Evolutionary conservation across 495 filamentous ascomycete genomes (phyloP).

Genomic region (Penicillium desertorum): DNA sequence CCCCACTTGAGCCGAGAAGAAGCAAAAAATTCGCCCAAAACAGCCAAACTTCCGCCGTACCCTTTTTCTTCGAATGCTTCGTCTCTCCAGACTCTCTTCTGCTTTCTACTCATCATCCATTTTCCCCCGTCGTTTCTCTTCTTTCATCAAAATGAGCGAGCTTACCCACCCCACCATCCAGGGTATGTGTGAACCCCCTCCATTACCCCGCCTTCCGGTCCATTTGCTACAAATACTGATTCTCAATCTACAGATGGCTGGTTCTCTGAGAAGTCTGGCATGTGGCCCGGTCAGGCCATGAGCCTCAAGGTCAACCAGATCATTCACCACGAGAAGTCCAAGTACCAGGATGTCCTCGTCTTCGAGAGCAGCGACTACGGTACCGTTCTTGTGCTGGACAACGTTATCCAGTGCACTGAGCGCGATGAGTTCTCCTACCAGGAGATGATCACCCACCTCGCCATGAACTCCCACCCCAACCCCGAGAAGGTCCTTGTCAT

Average conservation of each 20-base stretch:
- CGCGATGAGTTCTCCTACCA: conserved; percentile 99
- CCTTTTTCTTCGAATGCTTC: conserved; percentile 31
- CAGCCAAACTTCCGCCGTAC: conserved; percentile 33
- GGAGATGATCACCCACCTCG: conserved; percentile 99
- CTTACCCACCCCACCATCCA: conserved; percentile 61
- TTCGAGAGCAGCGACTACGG: conserved; percentile 97
- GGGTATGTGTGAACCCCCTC: conserved; percentile 44
- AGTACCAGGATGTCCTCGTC: conserved; percentile 98
- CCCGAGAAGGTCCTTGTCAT: conserved; percentile 98
- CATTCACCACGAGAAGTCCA: conserved; percentile 97
- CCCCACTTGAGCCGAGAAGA: conserved; percentile 22
- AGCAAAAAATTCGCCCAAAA: conserved; percentile 29
- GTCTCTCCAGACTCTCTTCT: conserved; percentile 23
- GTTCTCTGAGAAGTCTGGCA: conserved; percentile 96
- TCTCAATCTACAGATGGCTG: conserved; percentile 74
- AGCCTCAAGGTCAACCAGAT: conserved; percentile 96
- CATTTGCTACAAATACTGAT: not conserved
- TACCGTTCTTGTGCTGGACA: conserved; percentile 96
- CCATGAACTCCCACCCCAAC: conserved; percentile 97
- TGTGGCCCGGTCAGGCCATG: conserved; percentile 99
- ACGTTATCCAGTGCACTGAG: conserved; percentile 98
- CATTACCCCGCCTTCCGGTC: conserved; percentile 29
- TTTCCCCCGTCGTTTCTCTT: conserved; percentile 21
- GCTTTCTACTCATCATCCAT: conserved; percentile 18
- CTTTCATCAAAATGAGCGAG: conserved; percentile 49